These are phyloP conservation scores for Dioszegia aurantiaca DNA, from an alignment of 768 basidiomycete genomes.

Conservation along the genomic window DNA sequence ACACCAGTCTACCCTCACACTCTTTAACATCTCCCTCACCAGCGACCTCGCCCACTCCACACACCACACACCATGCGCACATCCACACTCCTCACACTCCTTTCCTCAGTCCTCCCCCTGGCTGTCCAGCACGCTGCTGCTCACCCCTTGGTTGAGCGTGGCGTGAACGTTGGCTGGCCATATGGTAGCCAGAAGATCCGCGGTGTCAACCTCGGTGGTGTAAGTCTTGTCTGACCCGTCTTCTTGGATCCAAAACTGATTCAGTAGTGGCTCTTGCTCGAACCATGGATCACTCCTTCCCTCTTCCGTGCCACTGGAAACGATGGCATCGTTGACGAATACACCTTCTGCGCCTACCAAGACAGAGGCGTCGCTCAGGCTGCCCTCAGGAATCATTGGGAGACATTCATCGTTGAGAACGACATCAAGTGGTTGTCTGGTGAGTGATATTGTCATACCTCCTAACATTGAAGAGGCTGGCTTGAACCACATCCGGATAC, in stretches of 20 bases:
- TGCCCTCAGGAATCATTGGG: constrained; percentile 48
- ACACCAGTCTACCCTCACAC: neutral
- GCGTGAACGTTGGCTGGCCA: constrained; percentile 46
- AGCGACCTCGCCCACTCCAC: constrained; percentile 1
- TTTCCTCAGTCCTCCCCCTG: constrained; percentile 18
- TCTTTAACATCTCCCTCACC: neutral
- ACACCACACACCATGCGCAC: constrained; percentile 12
- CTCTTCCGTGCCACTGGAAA: constrained; percentile 45
- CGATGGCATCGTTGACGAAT: constrained; percentile 50
- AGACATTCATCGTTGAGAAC: constrained; percentile 53
- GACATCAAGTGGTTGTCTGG: constrained; percentile 51
- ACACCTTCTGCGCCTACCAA: constrained; percentile 47
- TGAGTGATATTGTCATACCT: constrained; percentile 30
- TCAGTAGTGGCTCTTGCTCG: constrained; percentile 40
- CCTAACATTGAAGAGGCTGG: constrained; percentile 16
- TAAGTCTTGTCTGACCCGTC: constrained; percentile 20
- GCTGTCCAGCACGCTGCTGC: constrained; percentile 2
- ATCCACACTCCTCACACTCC: constrained; percentile 15
- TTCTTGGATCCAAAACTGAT: constrained; percentile 10
- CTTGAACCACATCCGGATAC: constrained; percentile 49
- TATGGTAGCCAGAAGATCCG: constrained; percentile 46
- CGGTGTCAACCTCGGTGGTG: constrained; percentile 48
- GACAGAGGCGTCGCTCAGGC: constrained; percentile 29
- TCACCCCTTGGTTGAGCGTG: constrained; percentile 20
- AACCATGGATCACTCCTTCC: constrained; percentile 51